Evolutionary conservation across 1,284 basidiomycete species (phyloP), one percentile per base, ranked within the genome.

Genomic region (Athelia psychrophila): DNA sequence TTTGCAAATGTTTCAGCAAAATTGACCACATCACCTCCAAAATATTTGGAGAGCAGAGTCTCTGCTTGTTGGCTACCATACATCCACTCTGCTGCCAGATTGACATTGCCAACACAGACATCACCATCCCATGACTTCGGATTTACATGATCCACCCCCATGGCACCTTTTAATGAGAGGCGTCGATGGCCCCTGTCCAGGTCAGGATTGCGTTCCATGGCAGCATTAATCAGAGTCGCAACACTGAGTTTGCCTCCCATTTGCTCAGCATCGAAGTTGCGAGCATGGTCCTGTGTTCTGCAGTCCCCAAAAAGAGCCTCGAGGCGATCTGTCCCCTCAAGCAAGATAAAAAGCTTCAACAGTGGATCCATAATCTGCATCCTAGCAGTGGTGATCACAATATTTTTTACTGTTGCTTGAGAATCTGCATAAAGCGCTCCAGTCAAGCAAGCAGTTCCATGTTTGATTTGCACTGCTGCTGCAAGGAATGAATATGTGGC

Each of bases 211-310:
- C 57, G 58, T 44, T 61, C 47, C 46, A 61, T 64, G 23, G 60
- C 60, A 2, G 57, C 54, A 49, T 60, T 53, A n/a, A 66, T 58
- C 40, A 60, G 55, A 9, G 62, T 51, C 16, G 50, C 58, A 49
- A 62, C 52, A 49, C 59, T 58, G 22, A 68, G 54, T 50, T 70
- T 69, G 16, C 65, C 55, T 2, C 51, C 35, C 5, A 70, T 60
- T 49, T 70, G 65, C 1, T 60, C 40, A 20, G 62, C 54, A 56
- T 68, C 65, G 57, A 67, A 66, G 49, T 71, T 71, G 0, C 56
- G 57, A 2, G 54, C 45, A 55, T 70, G 69, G 55, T 70, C 67
- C 23, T 62, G 63, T 1, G 66, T 70, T 0, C 62, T 61, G 15
- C 48, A 50, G 52, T 67, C 49, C 15, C 54, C 58, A 47, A 72